Base-by-base conservation (phyloP, 306 rosid genomes). In the Castanopsis chinensis region DNA sequence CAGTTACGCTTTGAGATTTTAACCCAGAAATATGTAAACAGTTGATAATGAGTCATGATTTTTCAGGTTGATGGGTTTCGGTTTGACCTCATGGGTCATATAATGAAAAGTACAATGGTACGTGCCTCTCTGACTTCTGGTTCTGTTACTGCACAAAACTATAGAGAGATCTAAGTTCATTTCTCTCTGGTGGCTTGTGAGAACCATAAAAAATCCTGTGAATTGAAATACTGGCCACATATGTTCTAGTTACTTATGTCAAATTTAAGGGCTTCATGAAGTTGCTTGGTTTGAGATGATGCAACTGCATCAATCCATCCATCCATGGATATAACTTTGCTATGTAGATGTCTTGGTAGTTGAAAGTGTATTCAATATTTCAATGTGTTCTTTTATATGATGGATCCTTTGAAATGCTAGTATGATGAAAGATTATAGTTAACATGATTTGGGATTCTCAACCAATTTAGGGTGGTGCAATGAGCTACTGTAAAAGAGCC, bases 91-190 rank as follows among this genome's bases (percentile, higher is more conserved):
- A 91, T 95, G 99, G 99, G 99, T 79, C 99, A 95, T 78, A 87
- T 95, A 78, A 92, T 95, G 99, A 92, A 88, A 90, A 86, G 92
- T 81, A 95, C 99, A 55, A 95, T 91, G 99, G 99, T 95, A 87
- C 45, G 86, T 54, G 55, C 57, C 77, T 81, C 68, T 85, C 76
- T 58, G 76, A 58, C 77, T 49, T 78, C 73, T 78, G 60, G 53
- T 49, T 58, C 45, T 59, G 21, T 74, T 71, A 60, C 65, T 82
- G 71, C 52, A 19, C 11, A 52, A 33, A 75, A 71, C 7, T 20
- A 54, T 71, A n/a, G 77, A 20, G 21, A 30, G 58, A 63, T 77
- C 71, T 54, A 21, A 77, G 9, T 76, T 57, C 79, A 63, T 79
- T 52, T 28, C 20, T 78, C 19, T 78, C 51, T 78, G 59, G 14